phyloP scores from a whole-genome alignment of 2,329 filamentous ascomycete species.

The Myotisia sp. region DNA sequence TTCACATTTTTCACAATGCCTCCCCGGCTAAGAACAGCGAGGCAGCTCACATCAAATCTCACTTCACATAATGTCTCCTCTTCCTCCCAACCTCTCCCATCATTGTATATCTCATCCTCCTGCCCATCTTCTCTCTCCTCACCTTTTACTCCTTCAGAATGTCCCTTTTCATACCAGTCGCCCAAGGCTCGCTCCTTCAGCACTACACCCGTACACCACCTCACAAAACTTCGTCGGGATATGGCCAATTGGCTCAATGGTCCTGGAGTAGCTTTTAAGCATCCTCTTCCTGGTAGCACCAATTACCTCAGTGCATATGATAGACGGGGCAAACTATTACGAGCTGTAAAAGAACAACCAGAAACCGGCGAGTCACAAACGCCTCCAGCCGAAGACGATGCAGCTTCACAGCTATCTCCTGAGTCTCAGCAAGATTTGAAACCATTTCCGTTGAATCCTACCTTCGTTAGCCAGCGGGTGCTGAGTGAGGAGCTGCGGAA shows the following conservation, averaged over 20 bases:
- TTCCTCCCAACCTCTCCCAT: constrained; percentile 20
- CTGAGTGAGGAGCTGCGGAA: constrained; percentile 60
- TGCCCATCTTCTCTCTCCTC: constrained; percentile 10
- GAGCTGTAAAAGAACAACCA: constrained; percentile 17
- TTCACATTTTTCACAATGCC: constrained; percentile 22
- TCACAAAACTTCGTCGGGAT: constrained; percentile 30
- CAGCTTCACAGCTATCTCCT: no score
- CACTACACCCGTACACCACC: constrained; percentile 4
- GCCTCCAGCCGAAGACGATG: constrained; percentile 15
- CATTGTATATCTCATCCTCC: constrained; percentile 10
- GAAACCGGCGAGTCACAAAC: constrained; percentile 8
- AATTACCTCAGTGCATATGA: constrained; percentile 45
- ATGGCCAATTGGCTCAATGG: constrained; percentile 39
- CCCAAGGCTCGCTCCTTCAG: constrained; percentile 7
- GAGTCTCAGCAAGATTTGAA: no score
- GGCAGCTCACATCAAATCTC: constrained; percentile 14
- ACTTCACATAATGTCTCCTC: no score
- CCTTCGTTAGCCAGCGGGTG: constrained; percentile 58
- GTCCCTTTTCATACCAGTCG: constrained; percentile 13
- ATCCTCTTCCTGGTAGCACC: constrained; percentile 37
- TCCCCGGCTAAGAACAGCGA: constrained; percentile 26
- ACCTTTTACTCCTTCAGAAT: constrained; percentile 6
- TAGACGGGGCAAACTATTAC: constrained; percentile 33
- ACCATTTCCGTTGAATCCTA: constrained; percentile 61
- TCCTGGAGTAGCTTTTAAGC: constrained; percentile 35